Base-by-base conservation (phyloP, 2,329 filamentous ascomycete genomes). In the Boeremia lycopersici region DNA sequence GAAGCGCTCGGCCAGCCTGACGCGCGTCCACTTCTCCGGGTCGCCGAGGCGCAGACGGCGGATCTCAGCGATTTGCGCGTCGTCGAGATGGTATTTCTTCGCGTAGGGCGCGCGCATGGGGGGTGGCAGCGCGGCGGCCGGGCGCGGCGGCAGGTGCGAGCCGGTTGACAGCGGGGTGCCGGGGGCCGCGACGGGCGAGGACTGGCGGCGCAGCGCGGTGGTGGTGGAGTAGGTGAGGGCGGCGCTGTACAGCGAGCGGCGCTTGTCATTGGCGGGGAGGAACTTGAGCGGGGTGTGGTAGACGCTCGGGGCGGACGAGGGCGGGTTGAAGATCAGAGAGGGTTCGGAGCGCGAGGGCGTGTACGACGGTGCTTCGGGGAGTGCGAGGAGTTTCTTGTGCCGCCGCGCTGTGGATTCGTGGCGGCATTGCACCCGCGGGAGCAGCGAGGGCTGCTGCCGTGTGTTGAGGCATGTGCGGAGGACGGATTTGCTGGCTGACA, bases 211-310 rank as follows among this genome's bases (percentile, higher is more conserved):
- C 33, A 64, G 67, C 1, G 68, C 59, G 43, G 58, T 53, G 26
- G 60, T 57, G 31, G 57, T 63, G 23, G 65, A 58, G 42, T 70
- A 48, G 36, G 54, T 56, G 15, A 71, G 53, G 42, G 68, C 68
- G 10, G 74, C 62, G n/a, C 73, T 59, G 63, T 80, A 79, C 28
- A 85, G 70, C 36, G 71, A 65, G 58, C 79, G 75, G 51, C 86
- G 79, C 19, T 78, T 77, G 73, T 89, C 86, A 59, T 79, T 76
- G 48, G 77, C 69, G 5, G 86, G 86, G 7, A 89, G 78, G 70
- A 89, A 89, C 61, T 86, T 86, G 26, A 79, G 74, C 1, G 86
- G 86, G 1, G 86, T 89, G 68, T 87, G 83, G 66, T 85, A 86
- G 23, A 85, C 81, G 57, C 80, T 85, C 7, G 86, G 86, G 6